phyloP scores from a whole-genome alignment of 1,284 basidiomycete genomes.

The Rhodotorula sp. region DNA sequence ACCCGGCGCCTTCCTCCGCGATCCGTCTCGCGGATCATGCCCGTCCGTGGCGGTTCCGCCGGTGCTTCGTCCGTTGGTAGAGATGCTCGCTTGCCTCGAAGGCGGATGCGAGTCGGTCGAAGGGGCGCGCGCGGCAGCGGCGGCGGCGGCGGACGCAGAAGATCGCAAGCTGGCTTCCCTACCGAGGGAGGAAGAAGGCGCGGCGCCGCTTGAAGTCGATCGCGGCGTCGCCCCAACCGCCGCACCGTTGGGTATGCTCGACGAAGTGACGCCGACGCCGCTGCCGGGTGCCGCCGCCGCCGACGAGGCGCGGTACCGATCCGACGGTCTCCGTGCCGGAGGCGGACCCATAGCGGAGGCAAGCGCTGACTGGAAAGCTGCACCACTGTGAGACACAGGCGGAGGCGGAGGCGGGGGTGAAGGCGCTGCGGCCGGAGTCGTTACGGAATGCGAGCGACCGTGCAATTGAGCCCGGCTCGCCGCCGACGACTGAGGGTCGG shows the following conservation, averaged over 20 bases:
- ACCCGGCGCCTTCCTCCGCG: neutral
- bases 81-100: constrained; percentile 9
- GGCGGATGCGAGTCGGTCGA: constrained; percentile 12
- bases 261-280: no score
- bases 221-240: neutral
- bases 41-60: neutral
- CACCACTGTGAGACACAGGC: neutral
- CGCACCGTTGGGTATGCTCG: neutral
- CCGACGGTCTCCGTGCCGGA: neutral
- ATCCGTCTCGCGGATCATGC: neutral
- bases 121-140: no score
- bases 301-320: neutral
- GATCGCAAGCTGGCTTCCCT: neutral
- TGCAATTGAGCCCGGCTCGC: neutral
- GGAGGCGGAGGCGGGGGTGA: neutral
- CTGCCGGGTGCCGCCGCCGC: neutral
- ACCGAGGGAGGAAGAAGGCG: neutral
- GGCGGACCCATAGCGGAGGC: neutral
- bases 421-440: constrained; percentile 1
- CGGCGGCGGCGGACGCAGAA: neutral
- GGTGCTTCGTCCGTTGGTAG: neutral
- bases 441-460: constrained; percentile 9
- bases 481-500: neutral
- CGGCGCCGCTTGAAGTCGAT: neutral
- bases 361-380: neutral